phyloP scores from a whole-genome alignment of 768 basidiomycete genomes.

The Leccinum fibrillosum region DNA sequence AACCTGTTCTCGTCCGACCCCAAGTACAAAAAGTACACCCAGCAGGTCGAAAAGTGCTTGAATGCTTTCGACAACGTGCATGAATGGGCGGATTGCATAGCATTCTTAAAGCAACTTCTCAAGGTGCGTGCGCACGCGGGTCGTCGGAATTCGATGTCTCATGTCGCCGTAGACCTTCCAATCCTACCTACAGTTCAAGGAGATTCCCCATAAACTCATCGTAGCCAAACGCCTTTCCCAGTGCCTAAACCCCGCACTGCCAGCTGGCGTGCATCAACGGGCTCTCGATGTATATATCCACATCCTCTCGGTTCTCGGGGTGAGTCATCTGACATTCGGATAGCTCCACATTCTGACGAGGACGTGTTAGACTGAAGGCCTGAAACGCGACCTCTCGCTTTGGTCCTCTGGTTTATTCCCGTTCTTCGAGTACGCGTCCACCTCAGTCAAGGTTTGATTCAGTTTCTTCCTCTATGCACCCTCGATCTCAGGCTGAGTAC shows the following conservation, averaged over 20 bases:
- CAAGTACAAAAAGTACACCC: conserved; percentile 90
- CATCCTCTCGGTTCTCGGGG: conserved; percentile 87
- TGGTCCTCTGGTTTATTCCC: conserved; percentile 98
- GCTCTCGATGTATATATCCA: conserved; percentile 94
- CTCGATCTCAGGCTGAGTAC: neutral
- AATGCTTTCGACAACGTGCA: conserved; percentile 93
- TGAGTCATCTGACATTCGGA: conserved; percentile 37
- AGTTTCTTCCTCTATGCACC: conserved; percentile 2
- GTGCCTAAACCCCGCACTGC: conserved; percentile 96
- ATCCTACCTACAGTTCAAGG: conserved; percentile 89
- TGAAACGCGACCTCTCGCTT: conserved; percentile 79
- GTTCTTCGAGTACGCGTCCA: conserved; percentile 99
- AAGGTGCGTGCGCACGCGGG: conserved; percentile 52
- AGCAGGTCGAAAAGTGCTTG: conserved; percentile 90
- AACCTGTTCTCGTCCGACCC: conserved; percentile 74
- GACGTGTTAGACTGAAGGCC: conserved; percentile 67
- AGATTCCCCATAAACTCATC: conserved; percentile 91
- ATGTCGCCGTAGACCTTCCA: conserved; percentile 73
- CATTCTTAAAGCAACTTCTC: conserved; percentile 89
- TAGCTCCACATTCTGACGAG: conserved; percentile 6
- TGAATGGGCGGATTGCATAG: conserved; percentile 99
- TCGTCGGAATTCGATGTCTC: neutral
- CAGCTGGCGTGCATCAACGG: conserved; percentile 94
- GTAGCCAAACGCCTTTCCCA: conserved; percentile 95
- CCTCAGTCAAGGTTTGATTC: conserved; percentile 82